Percentiles rank a stretch among this genome's conserved stretches.
Evolutionary conservation across 176 grass and related monocot species (phyloP).

Genomic region (Avena eriantha): DNA sequence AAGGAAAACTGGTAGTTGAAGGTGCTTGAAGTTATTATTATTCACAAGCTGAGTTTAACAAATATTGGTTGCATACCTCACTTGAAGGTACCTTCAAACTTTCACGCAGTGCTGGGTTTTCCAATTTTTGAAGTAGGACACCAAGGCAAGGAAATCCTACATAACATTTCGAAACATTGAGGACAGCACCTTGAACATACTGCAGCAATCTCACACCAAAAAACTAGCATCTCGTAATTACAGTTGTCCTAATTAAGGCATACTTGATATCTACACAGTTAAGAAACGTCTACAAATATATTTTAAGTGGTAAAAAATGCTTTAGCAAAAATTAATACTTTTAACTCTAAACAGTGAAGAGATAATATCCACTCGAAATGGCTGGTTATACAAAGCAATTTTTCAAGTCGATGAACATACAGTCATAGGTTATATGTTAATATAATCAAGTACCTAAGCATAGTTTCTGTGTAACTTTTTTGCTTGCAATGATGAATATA

Average conservation of each 20-base stretch:
- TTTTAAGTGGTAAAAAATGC: conserved; percentile 2
- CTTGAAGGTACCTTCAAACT: conserved; percentile 88
- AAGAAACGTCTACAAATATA: neutral
- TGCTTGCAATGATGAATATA: conserved; percentile 30
- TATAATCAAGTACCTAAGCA: conserved; percentile 8
- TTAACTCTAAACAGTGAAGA: conserved; percentile 6
- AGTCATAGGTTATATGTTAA: conserved; percentile 5
- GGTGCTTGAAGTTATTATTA: neutral
- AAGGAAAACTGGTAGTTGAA: neutral
- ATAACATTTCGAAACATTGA: conserved; percentile 37
- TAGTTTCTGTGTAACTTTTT: conserved; percentile 15
- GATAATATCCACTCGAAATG: conserved; percentile 18
- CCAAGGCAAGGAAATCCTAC: conserved; percentile 98
- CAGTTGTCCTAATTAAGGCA: conserved; percentile 21
- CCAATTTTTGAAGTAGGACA: conserved; percentile 96
- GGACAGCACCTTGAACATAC: conserved; percentile 30
- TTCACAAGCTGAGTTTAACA: conserved; percentile 23
- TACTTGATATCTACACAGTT: neutral
- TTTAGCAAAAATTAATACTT: conserved; percentile 4
- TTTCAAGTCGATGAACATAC: neutral
- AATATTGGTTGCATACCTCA: conserved; percentile 65
- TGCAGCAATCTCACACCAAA: neutral
- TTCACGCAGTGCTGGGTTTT: conserved; percentile 88
- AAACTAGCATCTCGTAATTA: conserved; percentile 1
- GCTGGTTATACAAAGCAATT: conserved; percentile 2